A percentile compares a stretch with the other conserved stretches of the same genome.
phyloP scores from a whole-genome alignment of 306 rosid genomes.

The Cicer yamashitae region DNA sequence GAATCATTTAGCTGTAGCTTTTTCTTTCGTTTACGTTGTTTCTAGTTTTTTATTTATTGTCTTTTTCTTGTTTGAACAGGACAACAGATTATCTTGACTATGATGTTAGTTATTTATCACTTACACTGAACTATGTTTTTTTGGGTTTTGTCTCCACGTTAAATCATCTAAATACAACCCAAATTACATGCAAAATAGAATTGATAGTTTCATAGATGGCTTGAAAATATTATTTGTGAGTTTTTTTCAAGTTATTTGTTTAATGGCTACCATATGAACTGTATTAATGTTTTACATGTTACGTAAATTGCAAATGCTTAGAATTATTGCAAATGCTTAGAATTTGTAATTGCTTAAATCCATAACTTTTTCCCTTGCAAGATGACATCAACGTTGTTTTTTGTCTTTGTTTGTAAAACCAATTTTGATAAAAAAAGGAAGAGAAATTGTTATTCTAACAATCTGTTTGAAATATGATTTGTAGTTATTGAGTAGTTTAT shows the following conservation, averaged over 20 bases:
- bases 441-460: too few relatives aligned
- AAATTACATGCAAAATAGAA: conserved; percentile 58
- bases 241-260: conserved; percentile 24
- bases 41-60: neutral
- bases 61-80: conserved; percentile 45
- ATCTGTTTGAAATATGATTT: too few relatives aligned
- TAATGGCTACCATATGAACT: too few relatives aligned
- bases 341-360: too few relatives aligned
- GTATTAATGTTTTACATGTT: too few relatives aligned
- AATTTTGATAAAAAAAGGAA: too few relatives aligned
- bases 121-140: conserved; percentile 61
- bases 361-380: too few relatives aligned
- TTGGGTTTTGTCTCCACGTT: conserved; percentile 73
- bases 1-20: conserved; percentile 20
- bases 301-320: too few relatives aligned
- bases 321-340: too few relatives aligned
- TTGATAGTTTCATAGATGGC: conserved; percentile 63
- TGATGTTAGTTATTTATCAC: conserved; percentile 69
- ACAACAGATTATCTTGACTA: conserved; percentile 86
- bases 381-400: too few relatives aligned
- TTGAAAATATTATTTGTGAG: conserved; percentile 71
- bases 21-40: neutral
- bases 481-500: too few relatives aligned
- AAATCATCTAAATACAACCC: conserved; percentile 84
- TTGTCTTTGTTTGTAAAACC: too few relatives aligned